Conservation (phyloP, 345 rosid genomes). For the Citrus cavaleriei region DNA sequence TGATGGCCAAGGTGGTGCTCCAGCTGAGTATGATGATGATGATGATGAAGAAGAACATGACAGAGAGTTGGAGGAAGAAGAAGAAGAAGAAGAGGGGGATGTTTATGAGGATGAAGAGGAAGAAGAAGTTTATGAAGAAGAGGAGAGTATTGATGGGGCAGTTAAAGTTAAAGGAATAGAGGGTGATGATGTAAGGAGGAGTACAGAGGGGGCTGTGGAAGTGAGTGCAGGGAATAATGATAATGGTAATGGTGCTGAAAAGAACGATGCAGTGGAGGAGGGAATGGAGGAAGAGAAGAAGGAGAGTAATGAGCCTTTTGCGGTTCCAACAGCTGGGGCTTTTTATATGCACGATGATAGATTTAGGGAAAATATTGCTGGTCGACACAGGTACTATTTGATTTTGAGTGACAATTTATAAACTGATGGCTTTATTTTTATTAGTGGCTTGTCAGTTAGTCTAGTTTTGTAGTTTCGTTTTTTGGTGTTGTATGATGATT, state of each 20-base stretch:
- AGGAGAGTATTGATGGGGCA: conserved; percentile 24
- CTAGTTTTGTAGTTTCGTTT: background rate
- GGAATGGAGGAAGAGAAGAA: conserved; percentile 43
- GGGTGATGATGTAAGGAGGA: conserved; percentile 22
- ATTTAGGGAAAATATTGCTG: conserved; percentile 60
- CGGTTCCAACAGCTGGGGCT: conserved; percentile 96
- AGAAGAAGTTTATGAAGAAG: conserved; percentile 41
- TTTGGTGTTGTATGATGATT: background rate
- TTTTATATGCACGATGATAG: conserved; percentile 99
- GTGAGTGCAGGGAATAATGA: conserved; percentile 5
- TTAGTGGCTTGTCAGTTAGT: background rate
- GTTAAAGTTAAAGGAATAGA: conserved; percentile 16
- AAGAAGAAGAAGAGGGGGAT: conserved; percentile 29
- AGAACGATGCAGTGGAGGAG: conserved; percentile 25
- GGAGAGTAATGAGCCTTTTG: conserved; percentile 77
- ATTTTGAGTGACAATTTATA: too few relatives aligned
- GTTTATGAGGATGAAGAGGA: conserved; percentile 38
- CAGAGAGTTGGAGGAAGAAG: conserved; percentile 27
- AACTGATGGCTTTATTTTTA: background rate
- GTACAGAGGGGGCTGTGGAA: conserved; percentile 25
- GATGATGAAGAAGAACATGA: conserved; percentile 32
- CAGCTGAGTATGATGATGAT: conserved; percentile 52
- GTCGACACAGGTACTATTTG: conserved; percentile 35
- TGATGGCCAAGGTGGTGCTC: conserved; percentile 62
- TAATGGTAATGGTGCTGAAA: conserved; percentile 7